Conservation (phyloP, 2,329 filamentous ascomycete genomes). For the Colletotrichum godetiae region DNA sequence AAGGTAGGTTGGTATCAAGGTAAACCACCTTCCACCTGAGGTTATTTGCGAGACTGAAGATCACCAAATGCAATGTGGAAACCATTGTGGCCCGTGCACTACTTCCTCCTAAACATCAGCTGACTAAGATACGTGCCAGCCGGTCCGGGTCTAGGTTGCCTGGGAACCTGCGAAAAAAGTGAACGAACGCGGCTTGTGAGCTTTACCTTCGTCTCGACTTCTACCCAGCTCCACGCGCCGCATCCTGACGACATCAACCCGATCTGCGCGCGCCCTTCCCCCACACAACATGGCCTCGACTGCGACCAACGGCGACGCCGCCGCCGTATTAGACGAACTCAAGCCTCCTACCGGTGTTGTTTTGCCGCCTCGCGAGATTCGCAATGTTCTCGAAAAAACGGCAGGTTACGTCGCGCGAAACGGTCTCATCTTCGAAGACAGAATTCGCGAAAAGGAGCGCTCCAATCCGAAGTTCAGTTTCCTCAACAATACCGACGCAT, state of each 20-base stretch:
- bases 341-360: constrained; percentile 87
- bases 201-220: constrained; percentile 8
- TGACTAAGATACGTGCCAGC: constrained; percentile 16
- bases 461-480: constrained; percentile 94
- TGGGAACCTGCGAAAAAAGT: constrained; percentile 22
- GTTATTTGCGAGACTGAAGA: not conserved
- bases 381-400: constrained; percentile 89
- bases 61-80: not conserved
- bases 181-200: not conserved
- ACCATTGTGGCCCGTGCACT: not conserved
- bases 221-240: constrained; percentile 35
- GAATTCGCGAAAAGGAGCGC: constrained; percentile 86
- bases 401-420: constrained; percentile 87
- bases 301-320: constrained; percentile 63
- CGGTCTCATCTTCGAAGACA: constrained; percentile 79
- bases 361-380: constrained; percentile 89
- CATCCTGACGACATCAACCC: constrained; percentile 34
- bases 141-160: not conserved
- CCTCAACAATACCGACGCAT: constrained; percentile 81
- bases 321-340: constrained; percentile 70
- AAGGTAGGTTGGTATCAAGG: too few species aligned
- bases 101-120: not conserved
- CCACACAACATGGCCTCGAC: constrained; percentile 49
- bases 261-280: constrained; percentile 18
- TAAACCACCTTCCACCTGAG: too few species aligned